Conservation (phyloP, 306 rosid genomes). For the Cucurbita argyrosperma region DNA sequence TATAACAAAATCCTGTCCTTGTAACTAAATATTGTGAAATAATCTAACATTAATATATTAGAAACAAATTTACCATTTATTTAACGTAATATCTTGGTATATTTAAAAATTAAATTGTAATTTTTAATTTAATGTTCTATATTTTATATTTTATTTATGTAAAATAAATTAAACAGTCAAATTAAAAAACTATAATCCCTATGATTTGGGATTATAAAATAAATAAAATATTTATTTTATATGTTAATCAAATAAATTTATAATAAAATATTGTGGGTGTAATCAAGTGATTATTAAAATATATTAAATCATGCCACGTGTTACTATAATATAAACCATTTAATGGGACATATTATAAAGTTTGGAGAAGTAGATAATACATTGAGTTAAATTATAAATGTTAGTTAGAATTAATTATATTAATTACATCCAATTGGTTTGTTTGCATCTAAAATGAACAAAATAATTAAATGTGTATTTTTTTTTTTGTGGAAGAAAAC, state of each 20-base stretch:
- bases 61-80: too few species aligned
- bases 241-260: neutral
- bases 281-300: neutral
- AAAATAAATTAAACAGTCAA: too few species aligned
- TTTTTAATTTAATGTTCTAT: too few species aligned
- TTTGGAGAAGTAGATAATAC: neutral
- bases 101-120: too few species aligned
- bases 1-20: neutral
- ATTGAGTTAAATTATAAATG: neutral
- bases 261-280: neutral
- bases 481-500: neutral
- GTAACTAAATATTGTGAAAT: neutral
- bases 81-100: too few species aligned
- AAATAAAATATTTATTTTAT: neutral
- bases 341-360: neutral
- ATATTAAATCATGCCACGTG: neutral
- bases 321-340: neutral
- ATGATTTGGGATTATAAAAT: too few species aligned
- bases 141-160: too few species aligned
- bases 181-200: too few species aligned
- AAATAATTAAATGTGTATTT: neutral
- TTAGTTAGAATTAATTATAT: neutral
- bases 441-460: neutral
- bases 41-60: neutral
- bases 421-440: neutral